phyloP scores from a whole-genome alignment of 495 filamentous ascomycete species.

The Hyaloscypha finlandica region DNA sequence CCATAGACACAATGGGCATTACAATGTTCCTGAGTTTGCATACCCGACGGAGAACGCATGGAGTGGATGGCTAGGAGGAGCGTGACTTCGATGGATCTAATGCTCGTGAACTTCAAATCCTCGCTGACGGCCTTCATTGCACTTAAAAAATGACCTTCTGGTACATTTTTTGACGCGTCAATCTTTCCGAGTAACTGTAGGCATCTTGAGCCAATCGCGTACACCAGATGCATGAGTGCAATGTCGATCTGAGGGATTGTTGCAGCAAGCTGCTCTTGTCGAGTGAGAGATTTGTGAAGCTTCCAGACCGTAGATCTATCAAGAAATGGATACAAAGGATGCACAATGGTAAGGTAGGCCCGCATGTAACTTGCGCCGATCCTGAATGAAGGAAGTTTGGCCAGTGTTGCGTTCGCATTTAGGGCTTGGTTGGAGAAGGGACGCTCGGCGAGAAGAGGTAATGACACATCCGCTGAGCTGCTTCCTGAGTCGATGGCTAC shows the following conservation, averaged over 20 bases:
- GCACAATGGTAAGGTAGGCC: neutral
- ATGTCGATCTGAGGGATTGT: neutral
- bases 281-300: neutral
- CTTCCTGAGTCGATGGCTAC: conserved; percentile 2
- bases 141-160: neutral
- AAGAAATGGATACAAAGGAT: conserved; percentile 1
- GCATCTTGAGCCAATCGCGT: neutral
- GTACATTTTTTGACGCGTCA: neutral
- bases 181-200: neutral
- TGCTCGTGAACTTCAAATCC: neutral
- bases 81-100: neutral
- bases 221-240: neutral
- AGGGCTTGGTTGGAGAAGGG: conserved; percentile 2
- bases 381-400: neutral
- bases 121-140: conserved; percentile 2
- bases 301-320: neutral
- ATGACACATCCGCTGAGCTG: neutral
- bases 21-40: neutral
- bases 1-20: neutral
- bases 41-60: neutral
- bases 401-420: neutral
- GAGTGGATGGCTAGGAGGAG: neutral
- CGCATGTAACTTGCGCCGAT: neutral
- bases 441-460: neutral
- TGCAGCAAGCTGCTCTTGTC: neutral